Evolutionary conservation across 768 basidiomycete genomes (phyloP), one percentile per base, ranked within the genome.

Genomic region (Pulveroboletus sp.): DNA sequence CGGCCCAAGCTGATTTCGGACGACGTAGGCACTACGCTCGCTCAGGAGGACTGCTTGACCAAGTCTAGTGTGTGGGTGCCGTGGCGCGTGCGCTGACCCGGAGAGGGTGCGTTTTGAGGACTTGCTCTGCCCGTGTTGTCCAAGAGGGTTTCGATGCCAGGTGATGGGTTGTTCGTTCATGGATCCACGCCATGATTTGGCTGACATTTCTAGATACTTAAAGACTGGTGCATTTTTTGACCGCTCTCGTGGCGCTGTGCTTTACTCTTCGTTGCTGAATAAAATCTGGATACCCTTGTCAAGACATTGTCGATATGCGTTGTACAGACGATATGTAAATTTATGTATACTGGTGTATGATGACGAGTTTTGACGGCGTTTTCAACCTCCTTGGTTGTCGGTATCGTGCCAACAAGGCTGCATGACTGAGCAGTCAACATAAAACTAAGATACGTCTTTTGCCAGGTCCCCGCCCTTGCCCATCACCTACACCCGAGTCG

Each of bases 1-100:
- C 7, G 46, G 0, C 21, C 39, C 44, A 62, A 46, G 12, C 1
- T 51, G 30, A 31, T 31, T 32, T 31, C 54, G 0, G 51, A 35
- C 11, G 28, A 14, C 43, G 14, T 26, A 9, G 27, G 21, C 8
- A 31, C 41, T 6, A 15, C 27, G 8, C 30, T 27, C 11, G 31
- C n/a, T 21, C 43, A 47, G n/a, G 55, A 55, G 17, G 64, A 64
- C 43, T 38, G 41, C 5, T 39, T 64, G 50, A 52, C 51, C 15
- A 40, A 15, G 6, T 49, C 47, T 11, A 32, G 8, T 5, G 58
- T 66, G 39, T 64, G 63, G 63, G 35, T 15, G 8, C 56, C 47
- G 7, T 51, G 52, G 52, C 30, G 7, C n/a, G 7, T 33, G 12
- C 49, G 28, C 26, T 50, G 39, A 52, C 42, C 11, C 11, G 8